Conservation (phyloP, 805 yeast genomes). For the Ogataea nakhonphanomensis region DNA sequence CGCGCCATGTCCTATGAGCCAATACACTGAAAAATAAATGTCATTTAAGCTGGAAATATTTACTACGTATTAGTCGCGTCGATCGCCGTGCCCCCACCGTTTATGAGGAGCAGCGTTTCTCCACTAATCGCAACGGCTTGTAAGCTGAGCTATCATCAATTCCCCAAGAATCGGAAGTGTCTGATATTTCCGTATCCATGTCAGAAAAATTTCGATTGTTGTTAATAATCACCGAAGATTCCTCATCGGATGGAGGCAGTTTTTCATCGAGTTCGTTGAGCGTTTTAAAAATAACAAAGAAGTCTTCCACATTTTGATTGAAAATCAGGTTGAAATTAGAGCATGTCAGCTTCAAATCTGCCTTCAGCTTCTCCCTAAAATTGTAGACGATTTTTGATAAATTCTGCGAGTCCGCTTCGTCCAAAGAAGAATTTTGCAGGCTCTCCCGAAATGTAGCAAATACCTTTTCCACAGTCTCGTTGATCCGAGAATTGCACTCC, state of each 20-base stretch:
- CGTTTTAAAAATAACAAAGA: conserved; percentile 26
- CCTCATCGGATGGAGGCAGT: conserved; percentile 7
- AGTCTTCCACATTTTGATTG: conserved; percentile 28
- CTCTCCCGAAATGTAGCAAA: conserved; percentile 14
- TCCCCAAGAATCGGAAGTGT: conserved; percentile 17
- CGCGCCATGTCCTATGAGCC: conserved; percentile 13
- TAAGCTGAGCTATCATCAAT: conserved; percentile 9
- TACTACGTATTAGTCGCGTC: neutral
- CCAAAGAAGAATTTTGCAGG: conserved; percentile 8
- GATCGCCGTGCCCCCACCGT: conserved; percentile 3
- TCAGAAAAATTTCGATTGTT: conserved; percentile 12
- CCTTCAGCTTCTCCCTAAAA: conserved; percentile 20
- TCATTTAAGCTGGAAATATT: conserved; percentile 5
- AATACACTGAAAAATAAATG: conserved; percentile 3
- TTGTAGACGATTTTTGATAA: conserved; percentile 14
- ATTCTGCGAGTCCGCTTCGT: conserved; percentile 11
- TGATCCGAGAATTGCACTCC: conserved; percentile 23
- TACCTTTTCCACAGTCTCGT: conserved; percentile 13
- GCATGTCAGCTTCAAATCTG: conserved; percentile 24
- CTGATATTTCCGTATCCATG: conserved; percentile 3
- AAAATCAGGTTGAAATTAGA: conserved; percentile 22
- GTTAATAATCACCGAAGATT: conserved; percentile 5
- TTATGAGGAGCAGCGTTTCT: conserved; percentile 12
- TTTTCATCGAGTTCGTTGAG: conserved; percentile 21
- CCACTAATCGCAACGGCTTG: conserved; percentile 20